Evolutionary conservation across 78 protist species (phyloP).

Genomic region (Speleostelium caveatum): DNA sequence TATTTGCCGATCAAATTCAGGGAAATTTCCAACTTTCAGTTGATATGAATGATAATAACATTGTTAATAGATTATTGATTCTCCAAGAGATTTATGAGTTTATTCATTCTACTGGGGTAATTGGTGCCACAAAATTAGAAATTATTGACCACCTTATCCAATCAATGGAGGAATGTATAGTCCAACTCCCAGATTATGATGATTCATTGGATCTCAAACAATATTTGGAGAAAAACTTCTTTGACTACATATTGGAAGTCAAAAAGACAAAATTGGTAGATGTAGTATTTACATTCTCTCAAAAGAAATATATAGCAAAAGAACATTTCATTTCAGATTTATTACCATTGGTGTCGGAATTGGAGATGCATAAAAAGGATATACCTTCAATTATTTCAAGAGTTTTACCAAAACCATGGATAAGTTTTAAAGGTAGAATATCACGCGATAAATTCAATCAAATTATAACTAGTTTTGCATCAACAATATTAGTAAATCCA

Average conservation of each 20-base stretch:
- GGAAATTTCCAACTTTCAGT: neutral
- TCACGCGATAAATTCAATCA: neutral
- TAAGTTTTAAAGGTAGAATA: neutral
- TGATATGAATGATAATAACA: neutral
- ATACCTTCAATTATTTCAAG: no score
- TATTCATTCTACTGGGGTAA: neutral
- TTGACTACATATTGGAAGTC: neutral
- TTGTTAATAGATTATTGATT: neutral
- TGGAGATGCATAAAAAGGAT: neutral
- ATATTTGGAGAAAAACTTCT: neutral
- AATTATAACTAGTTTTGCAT: neutral
- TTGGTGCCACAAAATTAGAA: neutral
- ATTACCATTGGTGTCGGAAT: neutral
- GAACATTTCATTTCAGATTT: neutral
- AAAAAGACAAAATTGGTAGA: neutral
- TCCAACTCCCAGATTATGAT: neutral
- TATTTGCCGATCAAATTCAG: neutral
- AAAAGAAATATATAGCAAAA: conserved; percentile 2
- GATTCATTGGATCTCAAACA: neutral
- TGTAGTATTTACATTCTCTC: neutral
- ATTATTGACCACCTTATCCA: neutral
- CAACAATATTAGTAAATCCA: neutral
- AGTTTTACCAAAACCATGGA: conserved; percentile 16
- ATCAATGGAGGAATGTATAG: neutral
- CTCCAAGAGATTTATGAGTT: neutral